Conservation (phyloP, 345 rosid species). For the Luvunga scandens region DNA sequence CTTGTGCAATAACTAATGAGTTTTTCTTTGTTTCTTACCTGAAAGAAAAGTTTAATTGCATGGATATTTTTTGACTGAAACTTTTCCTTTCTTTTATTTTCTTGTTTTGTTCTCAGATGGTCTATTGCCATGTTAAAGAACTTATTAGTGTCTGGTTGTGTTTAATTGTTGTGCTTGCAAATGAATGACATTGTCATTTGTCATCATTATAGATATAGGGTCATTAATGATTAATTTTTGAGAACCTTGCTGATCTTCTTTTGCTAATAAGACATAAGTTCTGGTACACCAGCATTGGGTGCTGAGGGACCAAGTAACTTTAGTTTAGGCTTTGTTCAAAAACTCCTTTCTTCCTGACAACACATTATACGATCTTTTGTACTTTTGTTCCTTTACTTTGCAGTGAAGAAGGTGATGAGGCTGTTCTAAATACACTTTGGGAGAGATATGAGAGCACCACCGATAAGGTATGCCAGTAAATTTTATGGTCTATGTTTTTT, state of each 20-base stretch:
- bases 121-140: not conserved
- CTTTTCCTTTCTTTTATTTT: not conserved
- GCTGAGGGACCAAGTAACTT: not conserved
- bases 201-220: not conserved
- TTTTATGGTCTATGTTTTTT: not conserved
- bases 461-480: constrained; percentile 45
- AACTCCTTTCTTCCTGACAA: not conserved
- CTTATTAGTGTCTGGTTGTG: not conserved
- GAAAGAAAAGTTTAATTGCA: not conserved
- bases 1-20: not conserved
- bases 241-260: not conserved
- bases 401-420: constrained; percentile 60
- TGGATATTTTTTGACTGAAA: not conserved
- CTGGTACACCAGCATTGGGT: constrained; percentile 5
- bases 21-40: not conserved
- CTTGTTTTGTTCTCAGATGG: not conserved
- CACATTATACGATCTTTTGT: not conserved
- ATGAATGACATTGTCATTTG: not conserved
- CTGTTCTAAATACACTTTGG: constrained; percentile 52
- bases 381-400: not conserved
- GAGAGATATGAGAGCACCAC: constrained; percentile 42
- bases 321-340: constrained; percentile 2
- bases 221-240: not conserved
- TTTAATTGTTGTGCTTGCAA: not conserved
- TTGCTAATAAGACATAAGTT: not conserved